Conservation (phyloP, 1,139 yeast genomes). For the Lodderomyces jiufengensis region DNA sequence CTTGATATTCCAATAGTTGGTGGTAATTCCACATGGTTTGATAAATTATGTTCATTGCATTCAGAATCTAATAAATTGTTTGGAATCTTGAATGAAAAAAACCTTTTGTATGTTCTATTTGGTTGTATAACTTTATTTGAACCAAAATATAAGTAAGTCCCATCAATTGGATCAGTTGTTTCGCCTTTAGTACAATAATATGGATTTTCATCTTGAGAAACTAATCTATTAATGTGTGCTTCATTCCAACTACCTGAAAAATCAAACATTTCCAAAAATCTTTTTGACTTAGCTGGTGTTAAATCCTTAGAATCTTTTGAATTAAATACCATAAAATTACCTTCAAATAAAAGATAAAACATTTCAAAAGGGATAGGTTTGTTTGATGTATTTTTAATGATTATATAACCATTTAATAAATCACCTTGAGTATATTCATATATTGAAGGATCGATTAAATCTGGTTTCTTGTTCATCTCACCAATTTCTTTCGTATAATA, state of each 20-base stretch:
- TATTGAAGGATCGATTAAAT: conserved; percentile 29
- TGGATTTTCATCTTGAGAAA: conserved; percentile 19
- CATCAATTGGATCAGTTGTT: conserved; percentile 27
- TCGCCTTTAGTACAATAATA: conserved; percentile 15
- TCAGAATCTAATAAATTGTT: conserved; percentile 36
- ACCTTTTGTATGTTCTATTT: conserved; percentile 32
- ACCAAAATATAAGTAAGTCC: conserved; percentile 24
- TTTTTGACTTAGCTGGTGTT: conserved; percentile 15
- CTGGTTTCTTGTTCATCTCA: conserved; percentile 25
- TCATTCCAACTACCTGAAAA: conserved; percentile 39
- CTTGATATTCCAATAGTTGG: conserved; percentile 36
- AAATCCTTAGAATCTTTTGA: conserved; percentile 9
- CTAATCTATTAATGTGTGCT: conserved; percentile 29
- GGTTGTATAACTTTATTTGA: conserved; percentile 26
- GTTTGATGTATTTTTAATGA: conserved; percentile 25
- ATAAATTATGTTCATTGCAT: conserved; percentile 33
- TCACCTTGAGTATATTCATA: conserved; percentile 43
- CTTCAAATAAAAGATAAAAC: conserved; percentile 43
- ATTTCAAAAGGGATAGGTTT: conserved; percentile 35
- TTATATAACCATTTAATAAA: conserved; percentile 35
- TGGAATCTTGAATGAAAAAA: conserved; percentile 42
- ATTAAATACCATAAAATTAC: conserved; percentile 22
- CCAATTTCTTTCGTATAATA: conserved; percentile 39
- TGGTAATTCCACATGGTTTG: conserved; percentile 35
- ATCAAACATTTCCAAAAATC: conserved; percentile 41